These are phyloP conservation scores for Hyaloscypha hepaticicola DNA, from an alignment of 495 filamentous ascomycete genomes.

Conservation along the genomic window DNA sequence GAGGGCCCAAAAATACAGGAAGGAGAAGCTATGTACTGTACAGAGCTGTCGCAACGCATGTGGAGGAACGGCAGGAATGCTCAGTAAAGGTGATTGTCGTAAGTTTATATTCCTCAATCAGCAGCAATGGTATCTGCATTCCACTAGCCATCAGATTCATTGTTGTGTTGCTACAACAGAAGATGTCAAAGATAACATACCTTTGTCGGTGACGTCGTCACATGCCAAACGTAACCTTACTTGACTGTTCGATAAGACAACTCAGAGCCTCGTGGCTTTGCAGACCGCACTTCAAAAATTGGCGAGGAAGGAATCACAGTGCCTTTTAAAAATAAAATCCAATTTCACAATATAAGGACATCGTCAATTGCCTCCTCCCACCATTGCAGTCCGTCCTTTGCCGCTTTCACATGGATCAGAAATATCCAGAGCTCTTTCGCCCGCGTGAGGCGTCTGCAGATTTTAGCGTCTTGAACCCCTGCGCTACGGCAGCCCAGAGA, in stretches of 20 bases:
- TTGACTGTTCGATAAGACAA: not conserved
- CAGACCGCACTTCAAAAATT: not conserved
- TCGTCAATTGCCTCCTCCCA: not conserved
- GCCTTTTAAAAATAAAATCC: not conserved
- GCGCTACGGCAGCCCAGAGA: not conserved
- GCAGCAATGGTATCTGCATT: slow-evolving; percentile 13
- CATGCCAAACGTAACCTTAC: slow-evolving; percentile 11
- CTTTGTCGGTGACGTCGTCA: slow-evolving; percentile 25
- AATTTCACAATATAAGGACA: not conserved
- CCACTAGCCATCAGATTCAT: not conserved
- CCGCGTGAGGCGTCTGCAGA: not conserved
- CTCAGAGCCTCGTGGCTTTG: not conserved
- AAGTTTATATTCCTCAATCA: slow-evolving; percentile 13
- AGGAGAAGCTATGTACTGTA: slow-evolving; percentile 8
- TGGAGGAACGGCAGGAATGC: not conserved
- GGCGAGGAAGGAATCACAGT: not conserved
- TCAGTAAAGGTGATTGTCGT: not conserved
- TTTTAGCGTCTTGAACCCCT: not conserved
- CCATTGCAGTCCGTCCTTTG: not conserved
- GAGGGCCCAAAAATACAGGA: slow-evolving; percentile 3
- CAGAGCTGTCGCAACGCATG: not conserved
- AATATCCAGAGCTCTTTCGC: not conserved
- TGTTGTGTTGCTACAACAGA: slow-evolving; percentile 18
- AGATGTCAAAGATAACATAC: slow-evolving; percentile 7
- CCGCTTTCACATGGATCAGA: not conserved